Percentiles rank a stretch among this genome's conserved stretches.
These are phyloP conservation scores for Alternaria burnsii DNA, from an alignment of 2,329 filamentous ascomycete genomes.

Conservation along the genomic window DNA sequence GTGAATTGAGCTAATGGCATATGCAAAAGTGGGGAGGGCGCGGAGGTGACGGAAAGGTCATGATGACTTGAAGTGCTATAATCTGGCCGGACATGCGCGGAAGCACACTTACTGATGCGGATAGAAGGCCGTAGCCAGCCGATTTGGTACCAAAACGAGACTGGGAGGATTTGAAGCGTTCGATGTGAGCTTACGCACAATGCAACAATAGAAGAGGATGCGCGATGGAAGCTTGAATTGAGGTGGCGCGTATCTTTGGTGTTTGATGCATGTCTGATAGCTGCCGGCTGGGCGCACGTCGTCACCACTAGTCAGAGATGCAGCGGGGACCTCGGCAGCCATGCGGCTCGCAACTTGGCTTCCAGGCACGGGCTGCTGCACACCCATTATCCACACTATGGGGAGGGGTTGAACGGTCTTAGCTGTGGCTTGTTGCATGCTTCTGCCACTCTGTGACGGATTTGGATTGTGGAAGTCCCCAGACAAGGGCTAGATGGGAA, in stretches of 20 bases:
- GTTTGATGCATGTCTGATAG: constrained; percentile 15
- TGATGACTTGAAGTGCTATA: constrained; percentile 29
- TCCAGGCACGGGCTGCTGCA: constrained; percentile 10
- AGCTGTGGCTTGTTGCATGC: constrained; percentile 1
- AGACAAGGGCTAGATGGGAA: neutral
- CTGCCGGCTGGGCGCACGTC: constrained; percentile 18
- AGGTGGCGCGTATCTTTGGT: constrained; percentile 17
- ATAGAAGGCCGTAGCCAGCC: constrained; percentile 4
- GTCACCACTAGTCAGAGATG: constrained; percentile 11
- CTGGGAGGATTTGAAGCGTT: neutral
- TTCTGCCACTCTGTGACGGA: neutral
- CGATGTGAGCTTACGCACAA: constrained; percentile 1
- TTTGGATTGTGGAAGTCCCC: neutral
- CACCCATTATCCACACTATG: constrained; percentile 6
- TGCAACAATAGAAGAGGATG: constrained; percentile 1
- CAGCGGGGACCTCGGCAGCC: constrained; percentile 13
- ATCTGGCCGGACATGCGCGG: constrained; percentile 32
- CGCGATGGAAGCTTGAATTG: constrained; percentile 3
- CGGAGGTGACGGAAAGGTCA: constrained; percentile 35
- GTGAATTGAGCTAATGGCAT: constrained; percentile 22
- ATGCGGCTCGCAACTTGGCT: constrained; percentile 20
- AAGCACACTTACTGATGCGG: constrained; percentile 30
- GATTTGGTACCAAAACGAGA: constrained; percentile 3
- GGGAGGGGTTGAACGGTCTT: neutral
- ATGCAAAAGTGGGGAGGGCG: constrained; percentile 23